These are phyloP conservation scores for Abelmoschus esculentus DNA, from an alignment of 345 rosid genomes.

Conservation along the genomic window DNA sequence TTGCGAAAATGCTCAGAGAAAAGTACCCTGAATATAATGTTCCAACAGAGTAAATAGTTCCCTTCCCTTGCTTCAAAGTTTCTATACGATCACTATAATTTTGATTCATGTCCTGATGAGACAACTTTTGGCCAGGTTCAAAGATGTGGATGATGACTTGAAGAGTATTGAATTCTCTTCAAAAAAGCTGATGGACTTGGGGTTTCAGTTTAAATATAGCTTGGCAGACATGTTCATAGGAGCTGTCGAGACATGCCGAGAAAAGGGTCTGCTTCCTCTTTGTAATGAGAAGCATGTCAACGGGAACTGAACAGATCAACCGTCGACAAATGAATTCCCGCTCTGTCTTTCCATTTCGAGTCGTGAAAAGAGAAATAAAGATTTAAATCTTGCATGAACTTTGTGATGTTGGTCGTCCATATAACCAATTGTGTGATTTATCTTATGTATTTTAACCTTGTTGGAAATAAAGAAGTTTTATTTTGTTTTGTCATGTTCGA, in stretches of 20 bases:
- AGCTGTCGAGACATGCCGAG: conserved; percentile 26
- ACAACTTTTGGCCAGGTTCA: conserved; percentile 10
- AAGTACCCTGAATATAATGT: conserved; percentile 34
- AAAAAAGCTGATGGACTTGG: conserved; percentile 26
- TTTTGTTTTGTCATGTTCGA: background rate
- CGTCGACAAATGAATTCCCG: background rate
- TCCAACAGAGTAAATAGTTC: conserved; percentile 21
- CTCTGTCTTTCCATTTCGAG: background rate
- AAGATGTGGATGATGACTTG: conserved; percentile 16
- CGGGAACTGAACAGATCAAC: background rate
- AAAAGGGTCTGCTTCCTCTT: conserved; percentile 27
- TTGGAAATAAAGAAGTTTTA: too few relatives aligned
- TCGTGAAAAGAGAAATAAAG: background rate
- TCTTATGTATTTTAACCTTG: background rate
- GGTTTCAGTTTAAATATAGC: conserved; percentile 28
- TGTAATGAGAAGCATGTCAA: background rate
- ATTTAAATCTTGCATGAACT: background rate
- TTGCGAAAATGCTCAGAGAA: conserved; percentile 21
- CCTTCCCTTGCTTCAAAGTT: background rate
- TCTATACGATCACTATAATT: background rate
- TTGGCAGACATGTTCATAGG: conserved; percentile 27
- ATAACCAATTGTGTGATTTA: background rate
- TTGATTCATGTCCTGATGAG: background rate
- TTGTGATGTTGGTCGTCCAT: background rate
- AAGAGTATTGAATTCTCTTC: conserved; percentile 19